Conservation (phyloP, 306 rosid genomes). For the Sphenostylis stenocarpa region DNA sequence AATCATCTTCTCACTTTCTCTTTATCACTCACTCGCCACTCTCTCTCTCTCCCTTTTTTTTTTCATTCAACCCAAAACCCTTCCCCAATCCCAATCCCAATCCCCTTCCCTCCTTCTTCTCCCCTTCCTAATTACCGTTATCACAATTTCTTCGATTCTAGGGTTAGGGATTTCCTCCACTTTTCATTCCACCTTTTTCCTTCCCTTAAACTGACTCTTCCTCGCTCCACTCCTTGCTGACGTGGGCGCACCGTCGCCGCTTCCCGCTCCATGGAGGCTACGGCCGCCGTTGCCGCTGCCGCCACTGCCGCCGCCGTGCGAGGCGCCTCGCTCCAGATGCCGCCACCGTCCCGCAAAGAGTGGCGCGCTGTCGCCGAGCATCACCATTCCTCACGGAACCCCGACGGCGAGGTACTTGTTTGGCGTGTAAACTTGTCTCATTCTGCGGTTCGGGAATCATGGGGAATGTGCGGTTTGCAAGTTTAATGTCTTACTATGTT, state of each 20-base stretch:
- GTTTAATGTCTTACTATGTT: neutral
- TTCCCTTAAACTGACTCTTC: neutral
- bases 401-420: conserved; percentile 71
- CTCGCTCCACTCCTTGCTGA: neutral
- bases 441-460: neutral
- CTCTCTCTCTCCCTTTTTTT: neutral
- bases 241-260: conserved; percentile 40
- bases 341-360: conserved; percentile 60
- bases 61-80: conserved; percentile 42
- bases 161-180: conserved; percentile 65
- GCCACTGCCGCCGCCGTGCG: conserved; percentile 45
- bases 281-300: conserved; percentile 55
- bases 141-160: conserved; percentile 28
- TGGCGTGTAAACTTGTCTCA: conserved; percentile 32
- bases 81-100: neutral
- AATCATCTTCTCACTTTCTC: conserved; percentile 29
- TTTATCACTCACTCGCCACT: neutral
- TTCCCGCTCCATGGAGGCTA: conserved; percentile 70
- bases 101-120: neutral
- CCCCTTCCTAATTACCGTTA: neutral
- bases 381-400: conserved; percentile 67
- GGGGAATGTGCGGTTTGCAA: neutral
- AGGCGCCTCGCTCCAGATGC: conserved; percentile 66
- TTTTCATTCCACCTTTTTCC: neutral
- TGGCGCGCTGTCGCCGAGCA: conserved; percentile 89